These are phyloP conservation scores for Durio zibethinus DNA, from an alignment of 345 rosid species.

Conservation along the genomic window DNA sequence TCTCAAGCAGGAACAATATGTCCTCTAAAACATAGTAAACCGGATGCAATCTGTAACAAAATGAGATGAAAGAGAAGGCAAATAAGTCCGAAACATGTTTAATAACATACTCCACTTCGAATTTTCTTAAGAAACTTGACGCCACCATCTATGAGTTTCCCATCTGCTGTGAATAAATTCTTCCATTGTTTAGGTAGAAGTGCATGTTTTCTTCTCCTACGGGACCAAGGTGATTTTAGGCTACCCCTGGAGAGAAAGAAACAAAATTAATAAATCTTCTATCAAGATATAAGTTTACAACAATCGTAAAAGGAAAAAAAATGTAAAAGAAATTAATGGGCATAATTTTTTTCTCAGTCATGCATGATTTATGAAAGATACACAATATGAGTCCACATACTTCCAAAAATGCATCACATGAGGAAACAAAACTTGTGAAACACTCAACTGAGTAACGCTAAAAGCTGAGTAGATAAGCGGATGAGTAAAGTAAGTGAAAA, in stretches of 20 bases:
- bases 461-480: background rate
- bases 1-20: constrained; percentile 12
- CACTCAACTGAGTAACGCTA: constrained; percentile 1
- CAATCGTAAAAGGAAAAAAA: background rate
- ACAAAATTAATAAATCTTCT: background rate
- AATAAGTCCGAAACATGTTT: background rate
- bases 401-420: background rate
- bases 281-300: constrained; percentile 11
- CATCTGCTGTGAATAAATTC: constrained; percentile 64
- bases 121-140: constrained; percentile 82
- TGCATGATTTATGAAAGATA: background rate
- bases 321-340: background rate
- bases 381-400: background rate
- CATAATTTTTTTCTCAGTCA: background rate
- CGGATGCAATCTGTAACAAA: background rate
- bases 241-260: constrained; percentile 48
- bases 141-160: constrained; percentile 75
- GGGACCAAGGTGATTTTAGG: constrained; percentile 91
- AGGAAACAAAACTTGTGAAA: background rate
- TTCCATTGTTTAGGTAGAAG: constrained; percentile 79
- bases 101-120: constrained; percentile 80
- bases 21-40: background rate
- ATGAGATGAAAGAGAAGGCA: background rate
- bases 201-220: constrained; percentile 76
- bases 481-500: background rate